phyloP scores from a whole-genome alignment of 768 basidiomycete species.

The Fomitopsis pulvina region DNA sequence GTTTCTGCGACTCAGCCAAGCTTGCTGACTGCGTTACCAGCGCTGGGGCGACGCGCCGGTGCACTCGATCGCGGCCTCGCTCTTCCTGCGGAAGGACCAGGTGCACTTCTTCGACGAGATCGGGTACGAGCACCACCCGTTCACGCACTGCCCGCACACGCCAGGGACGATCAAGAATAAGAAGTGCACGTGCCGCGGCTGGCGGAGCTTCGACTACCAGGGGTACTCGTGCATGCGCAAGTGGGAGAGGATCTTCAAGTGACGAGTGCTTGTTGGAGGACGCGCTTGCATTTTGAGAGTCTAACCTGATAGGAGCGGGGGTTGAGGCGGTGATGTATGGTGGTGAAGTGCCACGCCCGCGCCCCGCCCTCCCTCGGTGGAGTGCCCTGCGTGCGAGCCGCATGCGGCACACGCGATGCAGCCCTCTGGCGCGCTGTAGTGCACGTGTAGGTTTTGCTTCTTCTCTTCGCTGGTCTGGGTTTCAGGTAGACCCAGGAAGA shows the following conservation, averaged over 20 bases:
- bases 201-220: slow-evolving; percentile 53
- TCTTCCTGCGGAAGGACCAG: slow-evolving; percentile 45
- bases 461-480: too few species aligned
- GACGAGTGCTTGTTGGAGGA: background rate
- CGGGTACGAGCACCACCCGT: slow-evolving; percentile 52
- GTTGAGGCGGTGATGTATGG: background rate
- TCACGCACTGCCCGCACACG: slow-evolving; percentile 42
- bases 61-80: slow-evolving; percentile 42
- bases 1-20: background rate
- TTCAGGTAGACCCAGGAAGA: too few species aligned
- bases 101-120: slow-evolving; percentile 76
- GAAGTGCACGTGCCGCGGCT: slow-evolving; percentile 43
- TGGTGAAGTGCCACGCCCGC: background rate
- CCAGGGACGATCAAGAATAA: slow-evolving; percentile 30
- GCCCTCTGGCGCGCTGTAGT: too few species aligned
- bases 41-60: slow-evolving; percentile 41
- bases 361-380: background rate
- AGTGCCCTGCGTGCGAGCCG: too few species aligned
- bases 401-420: too few species aligned
- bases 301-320: background rate
- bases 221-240: slow-evolving; percentile 50
- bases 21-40: slow-evolving; percentile 15
- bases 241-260: slow-evolving; percentile 34
- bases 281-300: background rate
- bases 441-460: too few species aligned